Evolutionary conservation across 1,284 basidiomycete genomes (phyloP).

Genomic region (Kwoniella shivajii): DNA sequence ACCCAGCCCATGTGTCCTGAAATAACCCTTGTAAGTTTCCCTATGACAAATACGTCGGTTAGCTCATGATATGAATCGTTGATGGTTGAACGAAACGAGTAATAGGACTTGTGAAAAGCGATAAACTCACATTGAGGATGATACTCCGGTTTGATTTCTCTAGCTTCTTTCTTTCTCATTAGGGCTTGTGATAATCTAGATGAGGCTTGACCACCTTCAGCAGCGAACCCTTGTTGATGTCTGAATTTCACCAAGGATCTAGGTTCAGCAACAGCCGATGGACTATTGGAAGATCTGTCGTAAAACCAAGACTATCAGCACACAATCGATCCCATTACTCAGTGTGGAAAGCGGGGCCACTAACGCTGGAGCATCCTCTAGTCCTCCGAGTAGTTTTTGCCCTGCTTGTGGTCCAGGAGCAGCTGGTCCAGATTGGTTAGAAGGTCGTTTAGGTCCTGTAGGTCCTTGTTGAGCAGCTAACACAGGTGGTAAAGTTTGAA

Average conservation of each 20-base stretch:
- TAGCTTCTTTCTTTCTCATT: constrained; percentile 83
- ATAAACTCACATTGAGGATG: constrained; percentile 70
- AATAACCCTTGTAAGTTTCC: constrained; percentile 96
- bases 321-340: too few relatives aligned
- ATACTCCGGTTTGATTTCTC: constrained; percentile 89
- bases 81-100: background rate
- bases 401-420: constrained; percentile 56
- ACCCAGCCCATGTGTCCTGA: constrained; percentile 99
- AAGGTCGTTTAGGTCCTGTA: constrained; percentile 72
- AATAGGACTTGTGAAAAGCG: background rate
- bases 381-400: constrained; percentile 38
- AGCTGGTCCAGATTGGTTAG: constrained; percentile 63
- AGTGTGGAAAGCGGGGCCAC: background rate
- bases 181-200: constrained; percentile 79
- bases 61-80: background rate
- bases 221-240: constrained; percentile 54
- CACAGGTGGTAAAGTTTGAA: constrained; percentile 78
- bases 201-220: constrained; percentile 51
- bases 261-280: constrained; percentile 27
- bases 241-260: constrained; percentile 51
- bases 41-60: constrained; percentile 18
- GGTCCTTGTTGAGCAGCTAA: constrained; percentile 71
- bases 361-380: constrained; percentile 24
- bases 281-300: constrained; percentile 11
- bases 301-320: background rate